Conservation (phyloP, 495 filamentous ascomycete species). For the Chaetomium cochliodes region DNA sequence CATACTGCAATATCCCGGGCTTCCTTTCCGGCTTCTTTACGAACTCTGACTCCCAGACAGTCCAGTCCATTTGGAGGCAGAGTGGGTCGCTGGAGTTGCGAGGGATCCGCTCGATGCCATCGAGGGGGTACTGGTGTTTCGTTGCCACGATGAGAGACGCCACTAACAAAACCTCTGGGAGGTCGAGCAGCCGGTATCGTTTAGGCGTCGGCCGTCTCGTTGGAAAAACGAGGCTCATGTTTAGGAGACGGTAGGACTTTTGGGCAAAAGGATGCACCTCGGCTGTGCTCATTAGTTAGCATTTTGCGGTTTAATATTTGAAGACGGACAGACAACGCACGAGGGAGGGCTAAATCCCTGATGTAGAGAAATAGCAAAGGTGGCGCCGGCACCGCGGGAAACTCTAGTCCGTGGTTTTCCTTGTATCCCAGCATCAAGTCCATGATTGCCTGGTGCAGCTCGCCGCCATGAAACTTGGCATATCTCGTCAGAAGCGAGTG, state of each 20-base stretch:
- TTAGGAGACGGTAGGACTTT: constrained; percentile 57
- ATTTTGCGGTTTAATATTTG: background rate
- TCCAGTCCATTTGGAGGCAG: constrained; percentile 66
- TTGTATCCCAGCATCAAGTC: constrained; percentile 62
- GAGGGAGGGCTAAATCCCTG: constrained; percentile 70
- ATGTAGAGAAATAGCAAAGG: constrained; percentile 68
- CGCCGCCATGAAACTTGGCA: constrained; percentile 45
- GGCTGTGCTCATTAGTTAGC: constrained; percentile 30
- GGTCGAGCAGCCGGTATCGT: constrained; percentile 36
- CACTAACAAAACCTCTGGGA: constrained; percentile 74
- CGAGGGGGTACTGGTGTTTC: constrained; percentile 78
- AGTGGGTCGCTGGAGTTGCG: constrained; percentile 58
- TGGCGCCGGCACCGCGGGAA: constrained; percentile 70
- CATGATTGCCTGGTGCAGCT: constrained; percentile 62
- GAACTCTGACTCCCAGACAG: constrained; percentile 62
- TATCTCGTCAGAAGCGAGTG: constrained; percentile 54
- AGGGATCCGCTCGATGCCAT: constrained; percentile 59
- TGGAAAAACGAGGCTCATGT: constrained; percentile 58
- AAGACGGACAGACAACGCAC: constrained; percentile 52
- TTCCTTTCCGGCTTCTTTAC: constrained; percentile 32
- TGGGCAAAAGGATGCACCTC: constrained; percentile 66
- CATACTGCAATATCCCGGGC: constrained; percentile 25
- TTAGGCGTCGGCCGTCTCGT: constrained; percentile 9
- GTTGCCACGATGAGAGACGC: constrained; percentile 71
- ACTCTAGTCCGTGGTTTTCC: constrained; percentile 62